Evolutionary conservation across 495 filamentous ascomycete species (phyloP).

Genomic region (Penicillium antarcticum): DNA sequence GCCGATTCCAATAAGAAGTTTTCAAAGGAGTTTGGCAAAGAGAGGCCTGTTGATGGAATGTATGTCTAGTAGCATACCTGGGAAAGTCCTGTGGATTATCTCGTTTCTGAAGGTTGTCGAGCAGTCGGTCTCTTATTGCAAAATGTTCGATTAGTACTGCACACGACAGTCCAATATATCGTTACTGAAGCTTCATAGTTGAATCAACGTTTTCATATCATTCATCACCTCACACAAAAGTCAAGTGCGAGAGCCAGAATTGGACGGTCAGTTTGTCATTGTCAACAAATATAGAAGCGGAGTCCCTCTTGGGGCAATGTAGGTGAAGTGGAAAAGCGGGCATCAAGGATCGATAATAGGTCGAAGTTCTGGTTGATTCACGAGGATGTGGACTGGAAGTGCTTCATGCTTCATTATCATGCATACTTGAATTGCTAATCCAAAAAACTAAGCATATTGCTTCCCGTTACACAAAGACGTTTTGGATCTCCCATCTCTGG

Average conservation of each 20-base stretch:
- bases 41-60: conserved; percentile 7
- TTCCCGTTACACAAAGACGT: conserved; percentile 3
- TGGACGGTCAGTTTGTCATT: not conserved
- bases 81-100: not conserved
- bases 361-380: conserved; percentile 3
- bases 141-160: conserved; percentile 6
- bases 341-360: conserved; percentile 1
- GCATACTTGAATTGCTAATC: conserved; percentile 3
- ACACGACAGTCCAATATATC: conserved; percentile 7
- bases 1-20: conserved; percentile 20
- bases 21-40: conserved; percentile 15
- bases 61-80: conserved; percentile 7
- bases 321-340: not conserved
- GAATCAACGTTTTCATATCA: conserved; percentile 3
- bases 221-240: conserved; percentile 1
- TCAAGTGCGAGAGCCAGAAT: conserved; percentile 8
- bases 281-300: conserved; percentile 3
- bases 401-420: conserved; percentile 6
- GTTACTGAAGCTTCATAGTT: conserved; percentile 5
- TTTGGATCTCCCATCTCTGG: conserved; percentile 6
- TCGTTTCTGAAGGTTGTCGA: not conserved
- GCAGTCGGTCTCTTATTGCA: not conserved
- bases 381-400: not conserved
- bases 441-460: conserved; percentile 2
- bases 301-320: too few species aligned